These are phyloP conservation scores for Penicillium taxi DNA, from an alignment of 495 filamentous ascomycete genomes.

Conservation along the genomic window DNA sequence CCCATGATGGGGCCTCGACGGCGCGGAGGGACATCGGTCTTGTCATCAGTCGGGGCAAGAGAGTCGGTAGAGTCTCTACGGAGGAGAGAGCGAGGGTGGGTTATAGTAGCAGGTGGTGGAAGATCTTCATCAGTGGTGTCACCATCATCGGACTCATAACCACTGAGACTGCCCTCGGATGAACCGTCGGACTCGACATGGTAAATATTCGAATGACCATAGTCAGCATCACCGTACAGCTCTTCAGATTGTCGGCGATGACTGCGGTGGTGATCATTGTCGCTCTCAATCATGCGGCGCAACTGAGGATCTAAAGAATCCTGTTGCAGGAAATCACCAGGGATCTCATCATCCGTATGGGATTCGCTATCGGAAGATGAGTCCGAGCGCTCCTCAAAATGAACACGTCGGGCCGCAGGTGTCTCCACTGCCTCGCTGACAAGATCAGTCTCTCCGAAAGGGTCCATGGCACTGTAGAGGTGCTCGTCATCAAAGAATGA, in stretches of 20 bases:
- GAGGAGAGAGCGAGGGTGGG: conserved; percentile 48
- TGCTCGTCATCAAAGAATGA: conserved; percentile 48
- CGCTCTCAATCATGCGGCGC: conserved; percentile 60
- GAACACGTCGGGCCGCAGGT: conserved; percentile 40
- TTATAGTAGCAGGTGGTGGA: conserved; percentile 48
- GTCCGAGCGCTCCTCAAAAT: conserved; percentile 44
- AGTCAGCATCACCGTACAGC: conserved; percentile 38
- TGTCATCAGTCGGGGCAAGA: conserved; percentile 41
- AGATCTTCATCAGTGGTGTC: conserved; percentile 81
- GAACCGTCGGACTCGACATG: conserved; percentile 46
- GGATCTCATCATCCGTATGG: conserved; percentile 52
- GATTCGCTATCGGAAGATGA: conserved; percentile 46
- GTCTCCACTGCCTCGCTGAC: conserved; percentile 38
- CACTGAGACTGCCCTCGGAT: conserved; percentile 56
- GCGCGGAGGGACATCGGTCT: conserved; percentile 41
- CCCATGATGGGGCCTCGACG: conserved; percentile 51
- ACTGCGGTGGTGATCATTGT: conserved; percentile 37
- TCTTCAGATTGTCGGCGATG: conserved; percentile 39
- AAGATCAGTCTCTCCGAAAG: conserved; percentile 38
- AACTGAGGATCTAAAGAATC: conserved; percentile 60
- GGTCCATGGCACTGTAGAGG: conserved; percentile 40
- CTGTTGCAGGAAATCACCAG: conserved; percentile 65
- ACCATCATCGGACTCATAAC: conserved; percentile 75
- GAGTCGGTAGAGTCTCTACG: conserved; percentile 47
- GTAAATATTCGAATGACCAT: conserved; percentile 42